Evolutionary conservation across 2,329 filamentous ascomycete species (phyloP), one percentile per base, ranked within the genome.

Genomic region (Juglanconis oblonga): DNA sequence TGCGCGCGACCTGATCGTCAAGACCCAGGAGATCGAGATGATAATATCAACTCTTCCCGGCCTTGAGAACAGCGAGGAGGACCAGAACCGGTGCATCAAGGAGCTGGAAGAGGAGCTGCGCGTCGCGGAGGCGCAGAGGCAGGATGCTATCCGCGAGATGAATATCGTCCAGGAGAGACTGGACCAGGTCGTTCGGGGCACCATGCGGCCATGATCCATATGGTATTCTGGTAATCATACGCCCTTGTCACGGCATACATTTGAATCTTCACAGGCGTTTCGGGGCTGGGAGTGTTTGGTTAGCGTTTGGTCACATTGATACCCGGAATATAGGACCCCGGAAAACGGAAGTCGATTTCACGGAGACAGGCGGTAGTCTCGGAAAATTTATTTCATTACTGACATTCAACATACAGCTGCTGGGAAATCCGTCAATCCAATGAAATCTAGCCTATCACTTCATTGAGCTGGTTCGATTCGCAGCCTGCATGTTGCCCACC

Each of bases 1-100:
- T 56, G 89, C 90, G 42, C 83, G 85, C 63, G 91, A 94, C 70
- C 79, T 95, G 32, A 87, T 94, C 60, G 73, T 90, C 60, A 92
- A 93, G 69, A 88, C 92, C 68, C 90, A 93, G 75, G 89, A 94
- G 76, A 92, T 95, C 63, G 91, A 95, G 72, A 80, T 85, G 49
- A 77, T 95, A 52, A 90, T 94, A 60, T 88, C 87, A 14, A 84
- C 82, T 29, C 79, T 96, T 2, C 91, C 91, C 0, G 91, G 91
- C 0, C 77, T 95, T 29, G 88, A 91, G 49, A 90, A 87, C 64
- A 94, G 88, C 68, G 89, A 94, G 71, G 80, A 83, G 64, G 88
- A 92, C 68, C 91, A 96, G 73, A 83, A 90, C 70, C 80, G 82
- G 65, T 82, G 84, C 59, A 87, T 90, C 61, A 81, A 78, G 66